Conservation (phyloP, 345 rosid species). For the Alliaria petiolata region DNA sequence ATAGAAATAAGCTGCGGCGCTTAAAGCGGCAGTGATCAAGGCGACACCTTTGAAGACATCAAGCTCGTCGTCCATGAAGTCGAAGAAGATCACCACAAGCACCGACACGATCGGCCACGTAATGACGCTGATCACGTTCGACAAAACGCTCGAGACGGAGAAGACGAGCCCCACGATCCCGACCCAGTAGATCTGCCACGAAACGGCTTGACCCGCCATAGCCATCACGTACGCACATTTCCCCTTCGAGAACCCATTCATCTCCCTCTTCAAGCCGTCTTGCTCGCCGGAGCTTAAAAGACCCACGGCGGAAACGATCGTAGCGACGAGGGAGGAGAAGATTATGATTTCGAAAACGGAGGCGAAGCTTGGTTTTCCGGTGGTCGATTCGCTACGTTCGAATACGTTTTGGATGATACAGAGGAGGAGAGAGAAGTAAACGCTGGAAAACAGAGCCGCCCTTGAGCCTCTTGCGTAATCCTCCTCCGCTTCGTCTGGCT, state of each 20-base stretch:
- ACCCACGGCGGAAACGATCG: slow-evolving; percentile 21
- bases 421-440: slow-evolving; percentile 30
- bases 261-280: slow-evolving; percentile 24
- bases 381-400: slow-evolving; percentile 13
- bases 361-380: slow-evolving; percentile 21
- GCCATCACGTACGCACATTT: slow-evolving; percentile 25
- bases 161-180: slow-evolving; percentile 33
- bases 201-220: slow-evolving; percentile 31
- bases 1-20: slow-evolving; percentile 26
- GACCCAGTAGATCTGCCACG: slow-evolving; percentile 35
- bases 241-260: slow-evolving; percentile 22
- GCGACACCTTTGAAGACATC: slow-evolving; percentile 23
- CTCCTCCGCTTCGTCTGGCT: slow-evolving; percentile 26
- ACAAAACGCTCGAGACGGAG: slow-evolving; percentile 25
- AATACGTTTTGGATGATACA: slow-evolving; percentile 29
- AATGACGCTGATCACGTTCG: slow-evolving; percentile 27
- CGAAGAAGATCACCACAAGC: slow-evolving; percentile 29
- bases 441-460: slow-evolving; percentile 25
- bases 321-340: slow-evolving; percentile 22
- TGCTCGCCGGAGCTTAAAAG: slow-evolving; percentile 25
- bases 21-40: slow-evolving; percentile 15
- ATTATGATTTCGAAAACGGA: slow-evolving; percentile 23
- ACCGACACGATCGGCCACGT: slow-evolving; percentile 35
- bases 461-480: slow-evolving; percentile 15
- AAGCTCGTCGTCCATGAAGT: slow-evolving; percentile 23